Evolutionary conservation across 768 basidiomycete genomes (phyloP), one percentile per base, ranked within the genome.

Genomic region (Pleurotus cornucopiae): DNA sequence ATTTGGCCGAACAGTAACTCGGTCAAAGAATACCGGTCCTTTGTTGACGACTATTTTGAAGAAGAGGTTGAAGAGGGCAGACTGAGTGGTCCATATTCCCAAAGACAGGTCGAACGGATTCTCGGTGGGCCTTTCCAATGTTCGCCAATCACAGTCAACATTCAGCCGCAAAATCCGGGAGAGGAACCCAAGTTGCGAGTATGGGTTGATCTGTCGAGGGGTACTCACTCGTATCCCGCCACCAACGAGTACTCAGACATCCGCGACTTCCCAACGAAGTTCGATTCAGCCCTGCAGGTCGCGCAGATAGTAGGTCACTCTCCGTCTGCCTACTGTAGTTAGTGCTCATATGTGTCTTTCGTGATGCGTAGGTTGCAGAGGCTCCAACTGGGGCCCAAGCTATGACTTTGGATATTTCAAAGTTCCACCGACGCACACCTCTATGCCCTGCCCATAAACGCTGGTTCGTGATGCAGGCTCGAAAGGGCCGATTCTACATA

Each of bases 351-450:
- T 34, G 7, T 7, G 1, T 7, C 30, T 37, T 13, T 11, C 26
- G 41, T 49, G 18, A 18, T 18, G 14, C 46, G 11, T 30, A 66
- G 64, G 55, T 69, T 6, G 56, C 61, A 0, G 38, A 21, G 2
- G 63, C 64, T 3, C 63, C 68, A 1, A 48, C 46, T 0, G 68
- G 65, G 2, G 57, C 66, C 0, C 57, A 68, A 47, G 69, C 61
- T 2, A 62, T 60, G 6, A 59, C 64, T 4, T 26, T 63, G 0
- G 66, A 70, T 48, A 60, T 72, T 14, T 61, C 62, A 25, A 47
- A 62, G 4, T 64, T 67, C n/a, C 64, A 69, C 53, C 62, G 68
- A 23, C 64, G 60, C 4, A 58, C 62, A 6, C 72, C 71, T 2
- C 53, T 68, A 4, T 44, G 39, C 14, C 69, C 71, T 0, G 54